Evolutionary conservation across 2,329 filamentous ascomycete genomes (phyloP).

Genomic region (Alternaria sp.): DNA sequence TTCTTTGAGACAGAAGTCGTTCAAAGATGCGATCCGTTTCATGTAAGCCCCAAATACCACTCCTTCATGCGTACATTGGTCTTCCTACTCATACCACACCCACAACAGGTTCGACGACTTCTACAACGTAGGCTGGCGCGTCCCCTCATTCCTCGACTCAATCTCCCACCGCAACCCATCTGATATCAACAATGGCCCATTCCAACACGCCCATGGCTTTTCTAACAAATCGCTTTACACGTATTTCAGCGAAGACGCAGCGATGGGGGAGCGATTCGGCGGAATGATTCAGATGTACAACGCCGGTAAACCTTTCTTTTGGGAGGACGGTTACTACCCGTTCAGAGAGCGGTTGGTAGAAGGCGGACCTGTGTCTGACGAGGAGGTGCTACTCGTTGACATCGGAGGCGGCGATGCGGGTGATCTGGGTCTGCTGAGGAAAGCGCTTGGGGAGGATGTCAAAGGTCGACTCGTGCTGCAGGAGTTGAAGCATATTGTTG

Average conservation of each 20-base stretch:
- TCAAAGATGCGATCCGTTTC: conserved; percentile 7
- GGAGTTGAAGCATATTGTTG: conserved; percentile 18
- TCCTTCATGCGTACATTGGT: neutral
- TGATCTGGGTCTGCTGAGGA: neutral
- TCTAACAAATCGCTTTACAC: neutral
- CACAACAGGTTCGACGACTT: conserved; percentile 12
- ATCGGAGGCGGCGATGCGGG: neutral
- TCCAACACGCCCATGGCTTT: conserved; percentile 10
- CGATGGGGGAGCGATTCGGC: conserved; percentile 10
- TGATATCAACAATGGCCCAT: conserved; percentile 10
- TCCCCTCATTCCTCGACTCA: conserved; percentile 12
- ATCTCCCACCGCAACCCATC: conserved; percentile 10
- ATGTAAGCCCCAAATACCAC: neutral
- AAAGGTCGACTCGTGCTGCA: conserved; percentile 14
- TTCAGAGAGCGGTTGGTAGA: neutral
- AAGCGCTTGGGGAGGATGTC: neutral
- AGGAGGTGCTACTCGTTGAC: neutral
- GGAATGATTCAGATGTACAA: conserved; percentile 19
- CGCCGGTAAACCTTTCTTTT: conserved; percentile 14
- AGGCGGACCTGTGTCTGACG: neutral
- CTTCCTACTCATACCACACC: neutral
- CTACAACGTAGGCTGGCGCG: conserved; percentile 16
- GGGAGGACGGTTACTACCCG: conserved; percentile 10
- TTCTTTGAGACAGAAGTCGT: conserved; percentile 11
- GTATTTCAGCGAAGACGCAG: conserved; percentile 12